These are phyloP conservation scores for Rhodofomes roseus DNA, from an alignment of 1,284 basidiomycete genomes.

Conservation along the genomic window DNA sequence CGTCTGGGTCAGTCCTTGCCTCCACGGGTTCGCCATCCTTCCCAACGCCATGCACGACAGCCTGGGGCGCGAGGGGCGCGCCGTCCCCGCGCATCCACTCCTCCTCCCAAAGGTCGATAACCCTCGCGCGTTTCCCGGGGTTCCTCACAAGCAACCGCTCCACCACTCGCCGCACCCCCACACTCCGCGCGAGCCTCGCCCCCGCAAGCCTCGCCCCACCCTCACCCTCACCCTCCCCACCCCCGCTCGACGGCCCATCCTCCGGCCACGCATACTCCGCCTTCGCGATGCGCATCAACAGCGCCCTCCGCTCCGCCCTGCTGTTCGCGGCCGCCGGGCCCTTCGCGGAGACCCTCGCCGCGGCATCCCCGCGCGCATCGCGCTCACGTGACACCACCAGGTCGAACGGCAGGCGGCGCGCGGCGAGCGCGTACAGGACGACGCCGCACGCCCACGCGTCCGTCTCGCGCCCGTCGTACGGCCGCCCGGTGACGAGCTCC, in stretches of 20 bases:
- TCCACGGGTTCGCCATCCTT: neutral
- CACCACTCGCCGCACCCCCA: conserved; percentile 54
- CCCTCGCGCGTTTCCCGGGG: conserved; percentile 54
- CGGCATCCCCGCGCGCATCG: neutral
- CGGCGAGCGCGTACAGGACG: conserved; percentile 80
- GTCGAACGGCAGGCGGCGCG: conserved; percentile 74
- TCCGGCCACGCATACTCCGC: conserved; percentile 74
- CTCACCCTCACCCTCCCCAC: conserved; percentile 13
- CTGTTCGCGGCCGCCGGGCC: neutral
- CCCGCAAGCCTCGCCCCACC: conserved; percentile 13
- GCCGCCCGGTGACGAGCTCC: conserved; percentile 69
- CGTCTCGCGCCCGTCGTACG: conserved; percentile 84
- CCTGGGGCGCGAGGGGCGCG: conserved; percentile 23
- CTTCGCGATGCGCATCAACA: conserved; percentile 75
- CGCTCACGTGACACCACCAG: conserved; percentile 8
- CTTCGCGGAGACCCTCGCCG: conserved; percentile 9
- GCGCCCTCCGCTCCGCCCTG: conserved; percentile 35
- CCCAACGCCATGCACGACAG: neutral
- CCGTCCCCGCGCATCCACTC: conserved; percentile 51
- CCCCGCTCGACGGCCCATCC: conserved; percentile 9
- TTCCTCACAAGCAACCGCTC: conserved; percentile 65
- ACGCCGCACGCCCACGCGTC: conserved; percentile 93
- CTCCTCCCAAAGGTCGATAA: conserved; percentile 65
- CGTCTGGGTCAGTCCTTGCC: neutral
- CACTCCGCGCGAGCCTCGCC: conserved; percentile 37